These are phyloP conservation scores for Hippophae tibetana DNA, from an alignment of 306 rosid species.

Conservation along the genomic window DNA sequence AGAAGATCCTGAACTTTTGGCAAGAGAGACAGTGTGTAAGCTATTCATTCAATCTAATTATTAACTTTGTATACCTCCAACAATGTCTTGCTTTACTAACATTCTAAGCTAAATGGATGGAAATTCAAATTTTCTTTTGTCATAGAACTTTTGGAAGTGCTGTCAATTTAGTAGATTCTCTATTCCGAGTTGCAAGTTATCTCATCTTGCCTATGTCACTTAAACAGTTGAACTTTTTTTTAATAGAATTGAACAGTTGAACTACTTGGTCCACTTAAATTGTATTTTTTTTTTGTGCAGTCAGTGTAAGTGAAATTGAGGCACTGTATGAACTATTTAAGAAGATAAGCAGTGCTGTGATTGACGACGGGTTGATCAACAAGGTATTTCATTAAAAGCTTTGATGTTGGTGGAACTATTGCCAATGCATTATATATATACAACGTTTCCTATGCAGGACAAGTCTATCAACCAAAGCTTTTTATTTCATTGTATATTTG, in stretches of 20 bases:
- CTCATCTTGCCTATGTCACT: not conserved
- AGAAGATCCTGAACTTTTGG: conserved; percentile 79
- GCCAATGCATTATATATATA: not conserved
- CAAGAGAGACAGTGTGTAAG: conserved; percentile 96
- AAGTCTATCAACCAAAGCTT: not conserved
- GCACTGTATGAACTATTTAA: conserved; percentile 96
- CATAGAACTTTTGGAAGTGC: not conserved
- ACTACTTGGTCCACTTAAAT: conserved; percentile 3
- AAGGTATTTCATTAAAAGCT: conserved; percentile 44
- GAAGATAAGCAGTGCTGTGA: conserved; percentile 94
- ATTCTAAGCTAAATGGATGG: not conserved
- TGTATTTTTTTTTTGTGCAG: conserved; percentile 32
- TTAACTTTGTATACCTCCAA: not conserved
- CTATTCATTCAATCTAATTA: conserved; percentile 7
- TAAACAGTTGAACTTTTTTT: not conserved
- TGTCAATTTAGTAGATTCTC: not conserved
- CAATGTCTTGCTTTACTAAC: not conserved
- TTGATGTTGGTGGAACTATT: conserved; percentile 5
- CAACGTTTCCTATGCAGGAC: not conserved
- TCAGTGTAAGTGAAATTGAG: conserved; percentile 96
- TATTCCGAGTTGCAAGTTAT: no score
- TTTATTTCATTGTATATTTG: not conserved
- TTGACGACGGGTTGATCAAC: conserved; percentile 92
- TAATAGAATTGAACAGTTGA: not conserved
- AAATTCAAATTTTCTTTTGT: conserved; percentile 3